Evolutionary conservation across 169 alveolate genomes (phyloP).

Genomic region (Plasmodium vivax): DNA sequence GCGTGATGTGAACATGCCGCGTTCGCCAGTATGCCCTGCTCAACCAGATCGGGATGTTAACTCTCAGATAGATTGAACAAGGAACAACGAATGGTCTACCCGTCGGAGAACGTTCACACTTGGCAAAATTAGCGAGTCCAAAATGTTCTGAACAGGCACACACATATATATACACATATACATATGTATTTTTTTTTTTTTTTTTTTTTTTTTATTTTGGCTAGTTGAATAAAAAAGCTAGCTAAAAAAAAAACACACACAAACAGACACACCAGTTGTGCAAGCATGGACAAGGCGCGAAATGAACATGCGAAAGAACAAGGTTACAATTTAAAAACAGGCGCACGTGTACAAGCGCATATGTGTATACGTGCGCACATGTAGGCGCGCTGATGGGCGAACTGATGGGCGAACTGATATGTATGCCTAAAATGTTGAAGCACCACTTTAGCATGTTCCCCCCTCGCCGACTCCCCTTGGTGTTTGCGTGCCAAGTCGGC

Average conservation of each 20-base stretch:
- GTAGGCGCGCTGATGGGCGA: too few species aligned
- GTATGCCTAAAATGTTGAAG: background rate
- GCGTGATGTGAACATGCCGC: background rate
- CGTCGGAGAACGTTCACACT: background rate
- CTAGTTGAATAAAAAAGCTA: constrained; percentile 5
- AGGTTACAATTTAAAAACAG: constrained; percentile 24
- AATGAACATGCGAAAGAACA: constrained; percentile 24
- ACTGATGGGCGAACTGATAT: background rate
- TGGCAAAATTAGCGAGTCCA: background rate
- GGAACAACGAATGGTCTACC: background rate
- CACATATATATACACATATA: too few species aligned
- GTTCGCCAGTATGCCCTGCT: background rate
- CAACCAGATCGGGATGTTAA: background rate
- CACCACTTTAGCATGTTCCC: background rate
- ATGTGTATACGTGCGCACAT: background rate
- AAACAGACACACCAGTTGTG: background rate
- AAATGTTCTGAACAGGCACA: constrained; percentile 1
- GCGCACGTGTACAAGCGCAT: background rate
- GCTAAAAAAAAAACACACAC: background rate
- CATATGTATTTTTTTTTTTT: background rate
- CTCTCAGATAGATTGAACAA: background rate
- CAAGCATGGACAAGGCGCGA: constrained; percentile 11
- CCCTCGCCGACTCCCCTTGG: background rate
- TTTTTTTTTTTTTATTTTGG: background rate
- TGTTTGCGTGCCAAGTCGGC: background rate